phyloP scores from a whole-genome alignment of 2,329 filamentous ascomycete genomes.

The Exophiala bonariae region DNA sequence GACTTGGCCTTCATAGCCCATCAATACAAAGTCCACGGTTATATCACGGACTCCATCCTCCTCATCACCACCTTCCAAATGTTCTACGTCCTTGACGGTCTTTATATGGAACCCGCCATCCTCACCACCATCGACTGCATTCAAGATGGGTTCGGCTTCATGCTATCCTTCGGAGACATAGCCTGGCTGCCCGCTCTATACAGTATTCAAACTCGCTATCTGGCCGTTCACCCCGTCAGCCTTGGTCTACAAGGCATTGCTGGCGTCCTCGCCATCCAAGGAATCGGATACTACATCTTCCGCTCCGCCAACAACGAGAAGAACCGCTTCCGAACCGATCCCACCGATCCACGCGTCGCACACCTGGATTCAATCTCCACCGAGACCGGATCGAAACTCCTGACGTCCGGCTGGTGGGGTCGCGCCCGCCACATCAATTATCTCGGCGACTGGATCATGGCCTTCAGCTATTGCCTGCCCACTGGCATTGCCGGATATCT shows the following conservation, averaged over 20 bases:
- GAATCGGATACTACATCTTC: conserved; percentile 84
- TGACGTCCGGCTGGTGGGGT: conserved; percentile 92
- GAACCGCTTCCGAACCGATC: conserved; percentile 88
- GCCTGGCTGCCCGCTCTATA: conserved; percentile 93
- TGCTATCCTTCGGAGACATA: conserved; percentile 90
- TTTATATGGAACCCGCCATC: conserved; percentile 85
- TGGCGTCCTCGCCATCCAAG: conserved; percentile 66
- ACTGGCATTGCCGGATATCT: conserved; percentile 82
- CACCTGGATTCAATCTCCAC: conserved; percentile 88
- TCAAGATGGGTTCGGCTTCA: conserved; percentile 90
- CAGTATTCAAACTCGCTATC: conserved; percentile 79
- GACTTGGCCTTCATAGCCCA: conserved; percentile 82
- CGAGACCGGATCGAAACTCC: conserved; percentile 73
- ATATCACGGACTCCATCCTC: conserved; percentile 80
- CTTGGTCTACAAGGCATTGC: conserved; percentile 69
- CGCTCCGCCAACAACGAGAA: conserved; percentile 92
- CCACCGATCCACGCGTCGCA: conserved; percentile 72
- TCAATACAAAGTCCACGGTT: conserved; percentile 83
- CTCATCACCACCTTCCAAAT: conserved; percentile 76
- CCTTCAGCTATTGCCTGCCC: conserved; percentile 85
- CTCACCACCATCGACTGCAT: conserved; percentile 94
- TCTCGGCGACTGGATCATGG: conserved; percentile 90
- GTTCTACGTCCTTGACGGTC: conserved; percentile 79
- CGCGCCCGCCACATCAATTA: conserved; percentile 93
- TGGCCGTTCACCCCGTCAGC: conserved; percentile 77